Conservation (phyloP, 352 stramenopile species). For the Phytopythium boreale region DNA sequence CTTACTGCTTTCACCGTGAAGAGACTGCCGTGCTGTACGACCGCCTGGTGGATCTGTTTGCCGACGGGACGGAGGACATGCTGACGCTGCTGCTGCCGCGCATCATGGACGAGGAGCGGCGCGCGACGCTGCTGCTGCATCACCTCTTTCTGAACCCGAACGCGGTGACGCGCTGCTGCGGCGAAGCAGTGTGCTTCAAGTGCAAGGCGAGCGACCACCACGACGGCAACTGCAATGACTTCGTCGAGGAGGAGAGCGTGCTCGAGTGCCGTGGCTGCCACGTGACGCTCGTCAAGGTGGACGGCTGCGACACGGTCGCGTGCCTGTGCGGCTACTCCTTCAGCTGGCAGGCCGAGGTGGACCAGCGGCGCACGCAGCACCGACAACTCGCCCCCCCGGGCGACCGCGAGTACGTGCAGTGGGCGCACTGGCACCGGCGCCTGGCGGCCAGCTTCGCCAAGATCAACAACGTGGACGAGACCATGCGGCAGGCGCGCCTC, state of each 20-base stretch:
- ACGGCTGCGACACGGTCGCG: conserved; percentile 48
- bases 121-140: conserved; percentile 43
- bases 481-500: conserved; percentile 29
- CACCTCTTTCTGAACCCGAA: conserved; percentile 43
- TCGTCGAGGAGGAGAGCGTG: conserved; percentile 46
- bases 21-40: conserved; percentile 29
- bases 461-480: conserved; percentile 27
- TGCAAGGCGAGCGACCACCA: conserved; percentile 52
- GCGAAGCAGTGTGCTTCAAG: conserved; percentile 50
- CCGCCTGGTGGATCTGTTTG: conserved; percentile 26
- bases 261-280: conserved; percentile 50
- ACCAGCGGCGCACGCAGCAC: conserved; percentile 43
- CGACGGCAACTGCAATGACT: conserved; percentile 47
- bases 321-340: conserved; percentile 57
- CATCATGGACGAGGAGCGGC: conserved; percentile 54
- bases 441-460: conserved; percentile 19
- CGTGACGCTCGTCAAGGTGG: conserved; percentile 62
- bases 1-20: conserved; percentile 41
- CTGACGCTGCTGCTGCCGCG: conserved; percentile 32
- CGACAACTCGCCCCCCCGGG: conserved; percentile 36
- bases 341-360: conserved; percentile 44
- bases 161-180: conserved; percentile 46
- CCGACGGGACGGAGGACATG: conserved; percentile 13
- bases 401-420: conserved; percentile 24
- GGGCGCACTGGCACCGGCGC: conserved; percentile 24